A percentile compares a stretch with the other conserved stretches of the same genome.
Conservation (phyloP, 2,329 filamentous ascomycete genomes). For the Seiridium unicorne region DNA sequence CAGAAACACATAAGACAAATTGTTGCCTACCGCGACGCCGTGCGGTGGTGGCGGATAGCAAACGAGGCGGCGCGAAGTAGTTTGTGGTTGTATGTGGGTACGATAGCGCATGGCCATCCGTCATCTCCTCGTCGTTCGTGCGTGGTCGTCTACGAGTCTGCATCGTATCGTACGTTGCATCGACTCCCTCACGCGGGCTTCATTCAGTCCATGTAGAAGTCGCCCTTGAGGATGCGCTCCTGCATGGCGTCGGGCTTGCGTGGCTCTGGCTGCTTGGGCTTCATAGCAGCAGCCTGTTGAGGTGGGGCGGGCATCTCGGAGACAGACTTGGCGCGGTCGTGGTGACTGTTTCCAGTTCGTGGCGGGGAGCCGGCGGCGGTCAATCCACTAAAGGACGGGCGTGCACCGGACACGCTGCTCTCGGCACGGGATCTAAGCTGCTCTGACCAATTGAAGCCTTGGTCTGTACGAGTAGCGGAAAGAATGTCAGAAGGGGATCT, state of each 20-base stretch:
- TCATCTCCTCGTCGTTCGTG: not conserved
- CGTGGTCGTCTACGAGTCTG: not conserved
- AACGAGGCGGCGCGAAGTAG: not conserved
- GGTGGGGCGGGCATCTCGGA: slow-evolving; percentile 61
- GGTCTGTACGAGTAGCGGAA: slow-evolving; percentile 66
- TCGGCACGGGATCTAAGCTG: slow-evolving; percentile 90
- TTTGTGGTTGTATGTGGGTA: not conserved
- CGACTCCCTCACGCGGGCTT: not conserved
- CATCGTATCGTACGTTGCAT: not conserved
- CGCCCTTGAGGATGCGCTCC: slow-evolving; percentile 94
- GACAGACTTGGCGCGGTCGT: slow-evolving; percentile 70
- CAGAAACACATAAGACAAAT: slow-evolving; percentile 16
- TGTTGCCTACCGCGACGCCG: not conserved
- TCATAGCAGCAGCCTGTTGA: slow-evolving; percentile 44
- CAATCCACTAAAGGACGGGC: slow-evolving; percentile 53
- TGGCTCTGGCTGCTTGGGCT: slow-evolving; percentile 44
- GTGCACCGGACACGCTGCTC: slow-evolving; percentile 63
- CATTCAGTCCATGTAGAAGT: slow-evolving; percentile 92
- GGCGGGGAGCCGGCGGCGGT: slow-evolving; percentile 40
- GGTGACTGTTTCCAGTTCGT: slow-evolving; percentile 37
- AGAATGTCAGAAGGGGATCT: slow-evolving; percentile 66
- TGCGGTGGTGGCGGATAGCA: not conserved
- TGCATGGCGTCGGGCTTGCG: slow-evolving; percentile 91
- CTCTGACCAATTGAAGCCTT: slow-evolving; percentile 97
- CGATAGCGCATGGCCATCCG: not conserved